phyloP scores from a whole-genome alignment of 2,329 filamentous ascomycete genomes.

The Epichloe baconii region DNA sequence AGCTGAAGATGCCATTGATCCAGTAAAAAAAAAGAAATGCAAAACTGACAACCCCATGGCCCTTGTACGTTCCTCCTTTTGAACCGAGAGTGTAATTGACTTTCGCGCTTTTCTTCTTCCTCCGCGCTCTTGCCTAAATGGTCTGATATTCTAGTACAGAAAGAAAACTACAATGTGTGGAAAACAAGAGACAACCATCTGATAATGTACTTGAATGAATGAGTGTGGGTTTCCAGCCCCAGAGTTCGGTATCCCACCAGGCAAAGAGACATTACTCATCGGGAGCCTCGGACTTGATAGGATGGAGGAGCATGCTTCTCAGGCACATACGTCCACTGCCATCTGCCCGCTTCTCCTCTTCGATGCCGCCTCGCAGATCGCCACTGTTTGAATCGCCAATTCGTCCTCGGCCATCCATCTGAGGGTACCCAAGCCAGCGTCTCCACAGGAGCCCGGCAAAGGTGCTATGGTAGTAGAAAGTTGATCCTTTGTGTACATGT shows the following conservation, averaged over 20 bases:
- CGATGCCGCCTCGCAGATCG: conserved; percentile 35
- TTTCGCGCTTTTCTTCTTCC: too few relatives aligned
- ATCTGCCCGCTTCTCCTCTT: conserved; percentile 30
- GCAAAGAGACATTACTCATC: conserved; percentile 6
- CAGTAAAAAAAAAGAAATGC: too few relatives aligned
- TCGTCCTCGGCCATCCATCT: conserved; percentile 36
- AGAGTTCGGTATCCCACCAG: not conserved
- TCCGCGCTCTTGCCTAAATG: too few relatives aligned
- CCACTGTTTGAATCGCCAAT: conserved; percentile 37
- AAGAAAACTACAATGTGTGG: too few relatives aligned
- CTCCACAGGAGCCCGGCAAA: conserved; percentile 70
- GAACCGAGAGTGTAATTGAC: too few relatives aligned
- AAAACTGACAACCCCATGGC: too few relatives aligned
- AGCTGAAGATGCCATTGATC: too few relatives aligned
- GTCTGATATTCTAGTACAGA: too few relatives aligned
- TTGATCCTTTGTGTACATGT: conserved; percentile 70
- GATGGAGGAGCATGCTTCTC: conserved; percentile 68
- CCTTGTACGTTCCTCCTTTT: too few relatives aligned
- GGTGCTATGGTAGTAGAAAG: conserved; percentile 73
- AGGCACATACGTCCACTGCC: conserved; percentile 60
- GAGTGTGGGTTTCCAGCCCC: not conserved
- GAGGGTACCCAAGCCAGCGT: conserved; percentile 56
- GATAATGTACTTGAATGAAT: too few relatives aligned
- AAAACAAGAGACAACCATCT: too few relatives aligned
- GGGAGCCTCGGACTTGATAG: conserved; percentile 55